Conservation (phyloP, 1,284 basidiomycete species). For the Quambalaria eucalypti region DNA sequence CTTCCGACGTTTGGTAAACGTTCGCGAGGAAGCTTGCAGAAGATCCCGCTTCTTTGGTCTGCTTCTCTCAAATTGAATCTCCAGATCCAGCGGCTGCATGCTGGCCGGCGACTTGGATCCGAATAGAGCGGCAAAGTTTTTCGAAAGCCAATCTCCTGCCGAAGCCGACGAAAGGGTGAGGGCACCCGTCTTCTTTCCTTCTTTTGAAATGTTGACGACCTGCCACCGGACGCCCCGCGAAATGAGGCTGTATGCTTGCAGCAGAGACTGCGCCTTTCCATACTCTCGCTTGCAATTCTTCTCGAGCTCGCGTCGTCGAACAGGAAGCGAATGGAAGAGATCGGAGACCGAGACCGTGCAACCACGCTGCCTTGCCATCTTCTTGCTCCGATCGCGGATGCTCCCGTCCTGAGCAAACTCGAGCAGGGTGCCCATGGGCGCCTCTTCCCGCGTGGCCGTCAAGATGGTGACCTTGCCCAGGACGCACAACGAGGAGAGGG, state of each 20-base stretch:
- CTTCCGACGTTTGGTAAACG: neutral
- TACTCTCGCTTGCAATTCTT: constrained; percentile 84
- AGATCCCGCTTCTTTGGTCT: neutral
- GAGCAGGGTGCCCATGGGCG: constrained; percentile 40
- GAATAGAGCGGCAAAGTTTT: constrained; percentile 72
- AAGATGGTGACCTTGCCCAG: constrained; percentile 55
- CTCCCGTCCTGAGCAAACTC: constrained; percentile 24
- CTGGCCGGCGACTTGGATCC: constrained; percentile 69
- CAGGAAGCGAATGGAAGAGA: constrained; percentile 74
- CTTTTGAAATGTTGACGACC: constrained; percentile 64
- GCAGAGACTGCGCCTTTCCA: constrained; percentile 67
- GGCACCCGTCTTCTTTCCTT: constrained; percentile 54
- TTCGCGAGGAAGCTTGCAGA: neutral
- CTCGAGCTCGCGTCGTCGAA: constrained; percentile 83
- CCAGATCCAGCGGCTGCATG: constrained; percentile 63
- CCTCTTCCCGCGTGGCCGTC: constrained; percentile 33
- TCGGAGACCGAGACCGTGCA: constrained; percentile 70
- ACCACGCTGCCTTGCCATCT: constrained; percentile 69
- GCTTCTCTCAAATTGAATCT: constrained; percentile 14
- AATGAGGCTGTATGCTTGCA: constrained; percentile 84
- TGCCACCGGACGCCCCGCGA: constrained; percentile 60
- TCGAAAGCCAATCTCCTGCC: constrained; percentile 49
- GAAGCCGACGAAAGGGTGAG: constrained; percentile 53
- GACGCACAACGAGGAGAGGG: constrained; percentile 82
- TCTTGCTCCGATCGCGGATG: constrained; percentile 25